Percentiles rank a stretch among this genome's conserved stretches.
phyloP scores from a whole-genome alignment of 345 rosid genomes.

The Syzygium aqueum region DNA sequence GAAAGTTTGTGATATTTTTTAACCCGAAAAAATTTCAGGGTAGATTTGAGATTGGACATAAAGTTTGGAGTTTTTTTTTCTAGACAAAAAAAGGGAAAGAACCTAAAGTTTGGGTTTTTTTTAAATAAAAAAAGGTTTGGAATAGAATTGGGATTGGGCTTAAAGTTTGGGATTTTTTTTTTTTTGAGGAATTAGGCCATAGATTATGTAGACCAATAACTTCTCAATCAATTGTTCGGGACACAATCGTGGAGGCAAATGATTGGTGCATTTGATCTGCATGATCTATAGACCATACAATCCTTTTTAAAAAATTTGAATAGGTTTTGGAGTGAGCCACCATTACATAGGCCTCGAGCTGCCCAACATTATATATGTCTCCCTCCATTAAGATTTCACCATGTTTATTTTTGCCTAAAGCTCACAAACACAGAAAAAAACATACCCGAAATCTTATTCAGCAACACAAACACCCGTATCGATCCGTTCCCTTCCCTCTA shows the following conservation, averaged over 20 bases:
- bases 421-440: not conserved
- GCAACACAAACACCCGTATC: not conserved
- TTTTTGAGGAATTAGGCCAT: not conserved
- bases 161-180: not conserved
- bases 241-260: not conserved
- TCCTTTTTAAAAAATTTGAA: too few species aligned
- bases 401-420: not conserved
- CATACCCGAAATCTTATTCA: not conserved
- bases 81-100: too few species aligned
- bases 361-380: not conserved
- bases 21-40: not conserved
- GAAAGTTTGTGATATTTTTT: not conserved
- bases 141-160: accelerated
- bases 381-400: not conserved
- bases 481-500: not conserved
- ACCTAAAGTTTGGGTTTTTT: not conserved
- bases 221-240: not conserved
- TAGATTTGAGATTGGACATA: too few species aligned
- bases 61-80: too few species aligned
- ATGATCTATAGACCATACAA: not conserved
- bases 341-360: not conserved
- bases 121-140: not conserved
- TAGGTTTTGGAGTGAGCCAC: too few species aligned
- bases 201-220: not conserved
- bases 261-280: not conserved